A percentile compares a stretch with the other conserved stretches of the same genome.
phyloP scores from a whole-genome alignment of 345 rosid species.

The Boechera retrofracta region DNA sequence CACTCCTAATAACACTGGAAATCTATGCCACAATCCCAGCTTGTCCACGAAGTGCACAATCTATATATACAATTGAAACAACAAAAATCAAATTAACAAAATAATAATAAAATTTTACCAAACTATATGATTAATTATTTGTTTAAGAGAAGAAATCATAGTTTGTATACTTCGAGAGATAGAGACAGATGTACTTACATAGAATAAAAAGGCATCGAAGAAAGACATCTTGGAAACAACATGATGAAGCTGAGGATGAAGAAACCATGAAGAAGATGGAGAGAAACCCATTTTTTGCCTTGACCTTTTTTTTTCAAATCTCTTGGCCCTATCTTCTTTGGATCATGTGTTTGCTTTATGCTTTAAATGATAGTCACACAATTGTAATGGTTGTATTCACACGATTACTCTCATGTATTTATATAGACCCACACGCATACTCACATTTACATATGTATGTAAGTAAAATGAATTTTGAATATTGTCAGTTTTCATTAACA shows the following conservation, averaged over 20 bases:
- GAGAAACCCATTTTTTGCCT: conserved; percentile 46
- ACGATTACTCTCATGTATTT: conserved; percentile 39
- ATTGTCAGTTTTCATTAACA: not conserved
- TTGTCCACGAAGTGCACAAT: conserved; percentile 70
- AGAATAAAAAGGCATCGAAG: conserved; percentile 63
- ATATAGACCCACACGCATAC: conserved; percentile 48
- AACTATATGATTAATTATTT: not conserved
- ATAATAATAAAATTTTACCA: not conserved
- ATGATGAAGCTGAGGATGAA: conserved; percentile 63
- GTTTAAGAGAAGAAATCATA: conserved; percentile 7
- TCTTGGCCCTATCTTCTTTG: conserved; percentile 12
- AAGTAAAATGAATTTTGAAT: not conserved
- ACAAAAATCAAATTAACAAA: not conserved
- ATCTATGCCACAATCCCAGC: conserved; percentile 64
- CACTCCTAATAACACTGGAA: conserved; percentile 66
- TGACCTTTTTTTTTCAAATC: not conserved
- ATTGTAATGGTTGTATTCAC: conserved; percentile 45
- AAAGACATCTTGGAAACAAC: conserved; percentile 61
- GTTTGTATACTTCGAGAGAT: not conserved
- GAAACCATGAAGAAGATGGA: conserved; percentile 46
- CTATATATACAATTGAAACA: conserved; percentile 31
- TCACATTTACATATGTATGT: conserved; percentile 26
- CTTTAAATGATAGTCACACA: conserved; percentile 47
- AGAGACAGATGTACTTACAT: conserved; percentile 44
- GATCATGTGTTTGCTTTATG: conserved; percentile 41